A percentile compares a stretch with the other conserved stretches of the same genome.
phyloP scores from a whole-genome alignment of 305 asterid genomes.

The Fraxinus dipetala region DNA sequence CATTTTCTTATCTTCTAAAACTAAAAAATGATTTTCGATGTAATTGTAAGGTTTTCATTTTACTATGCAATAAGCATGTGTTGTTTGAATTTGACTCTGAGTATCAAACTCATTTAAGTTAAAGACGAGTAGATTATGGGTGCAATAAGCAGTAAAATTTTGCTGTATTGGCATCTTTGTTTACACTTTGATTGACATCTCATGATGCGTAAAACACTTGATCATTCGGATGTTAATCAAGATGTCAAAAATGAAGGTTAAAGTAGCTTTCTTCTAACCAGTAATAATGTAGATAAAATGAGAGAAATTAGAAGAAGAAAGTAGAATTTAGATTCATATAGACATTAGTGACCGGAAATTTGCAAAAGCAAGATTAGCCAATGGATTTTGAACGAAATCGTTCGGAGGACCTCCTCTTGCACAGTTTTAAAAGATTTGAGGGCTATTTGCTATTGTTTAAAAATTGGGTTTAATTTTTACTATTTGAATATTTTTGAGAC shows the following conservation, averaged over 20 bases:
- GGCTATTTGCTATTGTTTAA: background rate
- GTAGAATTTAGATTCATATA: slow-evolving; percentile 37
- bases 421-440: background rate
- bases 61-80: background rate
- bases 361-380: slow-evolving; percentile 60
- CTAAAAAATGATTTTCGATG: background rate
- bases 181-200: too few relatives aligned
- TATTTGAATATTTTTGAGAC: background rate
- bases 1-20: background rate
- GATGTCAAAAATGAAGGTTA: too few relatives aligned
- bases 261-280: background rate
- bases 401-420: background rate
- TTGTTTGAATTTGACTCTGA: slow-evolving; percentile 39
- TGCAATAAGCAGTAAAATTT: slow-evolving; percentile 29
- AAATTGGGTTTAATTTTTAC: background rate
- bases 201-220: background rate
- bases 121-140: slow-evolving; percentile 39
- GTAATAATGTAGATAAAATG: background rate
- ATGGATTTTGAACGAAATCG: background rate
- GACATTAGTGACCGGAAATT: slow-evolving; percentile 61
- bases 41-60: background rate
- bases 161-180: background rate
- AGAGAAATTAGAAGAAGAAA: background rate
- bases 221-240: too few relatives aligned
- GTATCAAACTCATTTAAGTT: slow-evolving; percentile 30